Conservation (phyloP, 164 flowering plant species). For the Piper longum region DNA sequence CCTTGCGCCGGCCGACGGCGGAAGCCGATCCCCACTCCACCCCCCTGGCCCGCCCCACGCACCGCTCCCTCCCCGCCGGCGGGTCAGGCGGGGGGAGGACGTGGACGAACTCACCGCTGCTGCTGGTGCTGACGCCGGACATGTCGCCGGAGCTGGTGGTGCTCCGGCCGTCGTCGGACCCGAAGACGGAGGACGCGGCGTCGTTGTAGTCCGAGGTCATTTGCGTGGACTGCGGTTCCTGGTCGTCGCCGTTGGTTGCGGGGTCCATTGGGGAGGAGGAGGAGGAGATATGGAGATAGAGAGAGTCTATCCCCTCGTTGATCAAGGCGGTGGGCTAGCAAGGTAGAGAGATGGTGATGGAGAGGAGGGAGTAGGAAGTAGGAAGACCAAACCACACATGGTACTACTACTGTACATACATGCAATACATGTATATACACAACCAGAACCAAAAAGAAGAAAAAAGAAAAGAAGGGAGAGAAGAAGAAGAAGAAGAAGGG, state of each 20-base stretch:
- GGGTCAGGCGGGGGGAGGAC: conserved; percentile 8
- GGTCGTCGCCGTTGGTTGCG: no score
- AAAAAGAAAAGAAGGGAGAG: not conserved
- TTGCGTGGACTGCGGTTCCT: not conserved
- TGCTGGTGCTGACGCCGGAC: conserved; percentile 17
- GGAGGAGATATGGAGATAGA: not conserved
- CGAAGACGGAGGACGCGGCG: conserved; percentile 12
- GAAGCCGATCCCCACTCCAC: conserved; percentile 46
- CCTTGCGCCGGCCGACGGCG: conserved; percentile 47
- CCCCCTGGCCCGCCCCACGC: conserved; percentile 34
- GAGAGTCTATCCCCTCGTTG: not conserved
- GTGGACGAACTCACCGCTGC: conserved; percentile 26
- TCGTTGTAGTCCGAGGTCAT: conserved; percentile 8
- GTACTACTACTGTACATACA: no score
- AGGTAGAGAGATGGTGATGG: not conserved
- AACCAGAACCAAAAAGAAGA: not conserved
- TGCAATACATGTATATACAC: no score
- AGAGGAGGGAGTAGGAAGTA: not conserved
- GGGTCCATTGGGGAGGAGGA: not conserved
- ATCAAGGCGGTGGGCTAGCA: not conserved
- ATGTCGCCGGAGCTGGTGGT: conserved; percentile 16
- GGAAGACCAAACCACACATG: not conserved
- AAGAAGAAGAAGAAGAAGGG: not conserved
- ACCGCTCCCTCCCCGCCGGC: conserved; percentile 20
- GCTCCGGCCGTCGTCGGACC: conserved; percentile 16